These are phyloP conservation scores for Cladosporium sp. DNA, from an alignment of 2,329 filamentous ascomycete species.

Conservation along the genomic window DNA sequence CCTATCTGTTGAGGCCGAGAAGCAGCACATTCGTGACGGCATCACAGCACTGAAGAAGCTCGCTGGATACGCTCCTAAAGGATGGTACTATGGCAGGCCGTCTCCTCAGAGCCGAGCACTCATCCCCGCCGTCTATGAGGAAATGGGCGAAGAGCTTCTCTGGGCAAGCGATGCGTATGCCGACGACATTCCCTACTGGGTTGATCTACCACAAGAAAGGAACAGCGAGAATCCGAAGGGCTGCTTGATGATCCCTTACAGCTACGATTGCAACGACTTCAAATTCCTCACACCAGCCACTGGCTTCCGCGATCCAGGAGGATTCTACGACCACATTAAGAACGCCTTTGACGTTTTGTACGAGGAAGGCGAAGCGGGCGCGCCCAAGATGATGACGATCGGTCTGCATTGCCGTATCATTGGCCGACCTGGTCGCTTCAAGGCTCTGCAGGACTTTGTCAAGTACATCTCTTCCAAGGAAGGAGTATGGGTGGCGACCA, in stretches of 20 bases:
- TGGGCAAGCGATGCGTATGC: conserved; percentile 57
- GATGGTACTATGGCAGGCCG: conserved; percentile 55
- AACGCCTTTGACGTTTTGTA: conserved; percentile 58
- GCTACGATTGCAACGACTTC: conserved; percentile 59
- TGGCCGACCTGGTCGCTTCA: conserved; percentile 55
- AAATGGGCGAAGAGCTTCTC: conserved; percentile 54
- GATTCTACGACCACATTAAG: conserved; percentile 52
- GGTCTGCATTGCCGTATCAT: conserved; percentile 57
- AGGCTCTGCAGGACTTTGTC: conserved; percentile 55
- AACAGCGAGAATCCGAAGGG: conserved; percentile 46
- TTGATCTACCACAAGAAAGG: conserved; percentile 53
- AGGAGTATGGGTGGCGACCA: conserved; percentile 54
- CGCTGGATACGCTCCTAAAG: conserved; percentile 50
- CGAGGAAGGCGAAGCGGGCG: conserved; percentile 52
- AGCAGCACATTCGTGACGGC: conserved; percentile 49
- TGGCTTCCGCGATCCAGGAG: conserved; percentile 50
- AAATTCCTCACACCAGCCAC: conserved; percentile 47
- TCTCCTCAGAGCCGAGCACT: conserved; percentile 51
- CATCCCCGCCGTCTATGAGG: conserved; percentile 54
- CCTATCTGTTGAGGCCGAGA: conserved; percentile 50
- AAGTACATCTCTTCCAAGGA: conserved; percentile 56
- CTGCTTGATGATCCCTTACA: conserved; percentile 58
- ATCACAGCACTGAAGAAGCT: conserved; percentile 46
- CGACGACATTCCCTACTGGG: conserved; percentile 60
- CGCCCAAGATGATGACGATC: conserved; percentile 61